A percentile compares a stretch with the other conserved stretches of the same genome.
Conservation (phyloP, 2,329 filamentous ascomycete species). For the Claviceps monticola region DNA sequence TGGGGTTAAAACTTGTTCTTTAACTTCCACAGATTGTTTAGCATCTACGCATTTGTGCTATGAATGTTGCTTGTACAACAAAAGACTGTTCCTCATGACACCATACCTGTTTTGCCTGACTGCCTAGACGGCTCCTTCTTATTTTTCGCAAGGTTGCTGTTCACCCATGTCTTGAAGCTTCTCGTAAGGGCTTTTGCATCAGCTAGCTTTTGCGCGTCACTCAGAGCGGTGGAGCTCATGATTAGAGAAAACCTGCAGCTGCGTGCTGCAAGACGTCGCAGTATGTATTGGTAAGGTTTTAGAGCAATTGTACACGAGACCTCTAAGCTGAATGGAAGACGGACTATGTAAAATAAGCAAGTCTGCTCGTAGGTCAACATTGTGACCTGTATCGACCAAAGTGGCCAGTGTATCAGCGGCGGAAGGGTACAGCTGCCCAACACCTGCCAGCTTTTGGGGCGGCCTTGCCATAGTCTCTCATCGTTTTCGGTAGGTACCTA, state of each 20-base stretch:
- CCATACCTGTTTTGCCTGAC: not conserved
- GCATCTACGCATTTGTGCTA: not conserved
- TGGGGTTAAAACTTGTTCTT: not conserved
- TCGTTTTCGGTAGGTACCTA: not conserved
- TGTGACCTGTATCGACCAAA: too few relatives aligned
- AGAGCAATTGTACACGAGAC: not conserved
- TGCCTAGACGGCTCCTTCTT: not conserved
- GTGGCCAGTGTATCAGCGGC: not conserved
- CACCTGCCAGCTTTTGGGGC: conserved; percentile 2
- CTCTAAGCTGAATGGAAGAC: not conserved
- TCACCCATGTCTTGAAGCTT: conserved; percentile 12
- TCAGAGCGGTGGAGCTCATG: conserved; percentile 10
- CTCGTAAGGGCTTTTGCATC: conserved; percentile 15
- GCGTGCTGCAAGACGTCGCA: not conserved
- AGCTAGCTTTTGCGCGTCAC: conserved; percentile 13
- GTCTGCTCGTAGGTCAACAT: too few relatives aligned
- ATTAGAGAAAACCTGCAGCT: not conserved
- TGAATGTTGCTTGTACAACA: not conserved
- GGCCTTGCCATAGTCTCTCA: not conserved
- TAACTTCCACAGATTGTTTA: not conserved
- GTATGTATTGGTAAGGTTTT: not conserved
- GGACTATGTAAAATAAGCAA: too few relatives aligned
- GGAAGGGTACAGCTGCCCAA: not conserved
- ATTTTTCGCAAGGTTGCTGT: not conserved
- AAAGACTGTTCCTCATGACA: not conserved